Evolutionary conservation across 129 eudicot species (phyloP), one percentile per base, ranked within the genome.

Genomic region (sunflower (Helianthus annuus)): DNA sequence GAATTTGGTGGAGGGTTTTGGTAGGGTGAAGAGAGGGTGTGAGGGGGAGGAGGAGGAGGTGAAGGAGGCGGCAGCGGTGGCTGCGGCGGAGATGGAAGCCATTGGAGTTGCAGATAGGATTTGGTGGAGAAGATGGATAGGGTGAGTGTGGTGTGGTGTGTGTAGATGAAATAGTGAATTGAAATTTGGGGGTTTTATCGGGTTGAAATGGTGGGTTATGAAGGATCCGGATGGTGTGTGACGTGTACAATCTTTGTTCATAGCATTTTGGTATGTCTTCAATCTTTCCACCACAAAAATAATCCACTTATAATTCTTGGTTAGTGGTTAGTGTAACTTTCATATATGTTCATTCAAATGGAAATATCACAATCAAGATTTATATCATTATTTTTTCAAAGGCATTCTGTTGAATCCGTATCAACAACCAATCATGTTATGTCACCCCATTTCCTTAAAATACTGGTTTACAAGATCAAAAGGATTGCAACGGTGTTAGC

Each of bases 81-180:
- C 78, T 12, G 84, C 80, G 68, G 84, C 84, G 71, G 84, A 80
- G 68, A 80, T 68, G 5, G 82, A 78, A 49, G 84, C 84, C 84
- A 80, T 80, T 1, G 5, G 46, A 68, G 51, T 4, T 70, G 63
- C 16, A 56, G 79, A 80, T 62, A 51, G 66, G 79, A 80, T 73
- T 27, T 46, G 62, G 70, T 57, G 84, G 46, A 67, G 79, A 45
- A 49, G 79, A 59, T n/a, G 69, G 44, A 68, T 60, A 52, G 80
- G 67, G 71, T 64, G 71, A 24, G 13, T 32, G 74, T 69, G 74
- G 39, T 32, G 74, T 69, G 74, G 39, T 32, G 60, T 32, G 67
- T 55, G 4, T 44, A 57, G 76, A 71, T 8, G 68, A 32, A 32
- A 32, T 32, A 32, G 36, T 32, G 61, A 46, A 29, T 15, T 58